Evolutionary conservation across 2,329 filamentous ascomycete species (phyloP).

Genomic region (Venturia oleaginea): DNA sequence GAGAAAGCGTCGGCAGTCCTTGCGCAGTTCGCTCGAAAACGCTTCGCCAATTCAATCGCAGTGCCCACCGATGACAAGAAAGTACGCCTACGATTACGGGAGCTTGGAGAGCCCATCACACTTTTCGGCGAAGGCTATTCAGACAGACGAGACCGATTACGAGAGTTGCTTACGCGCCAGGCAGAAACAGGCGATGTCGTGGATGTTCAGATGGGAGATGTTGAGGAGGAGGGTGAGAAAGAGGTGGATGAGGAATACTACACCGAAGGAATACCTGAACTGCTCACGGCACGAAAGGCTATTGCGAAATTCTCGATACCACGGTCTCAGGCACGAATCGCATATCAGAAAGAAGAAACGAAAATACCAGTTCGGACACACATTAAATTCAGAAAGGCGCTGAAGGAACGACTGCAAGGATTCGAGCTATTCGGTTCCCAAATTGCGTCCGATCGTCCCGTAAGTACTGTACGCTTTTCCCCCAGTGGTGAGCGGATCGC

Average conservation of each 20-base stretch:
- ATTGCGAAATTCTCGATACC: slow-evolving; percentile 81
- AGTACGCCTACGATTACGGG: slow-evolving; percentile 70
- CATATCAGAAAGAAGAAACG: slow-evolving; percentile 70
- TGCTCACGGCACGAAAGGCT: slow-evolving; percentile 66
- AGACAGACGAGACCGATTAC: slow-evolving; percentile 77
- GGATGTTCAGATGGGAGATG: slow-evolving; percentile 48
- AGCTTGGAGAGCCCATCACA: slow-evolving; percentile 87
- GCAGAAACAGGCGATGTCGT: slow-evolving; percentile 49
- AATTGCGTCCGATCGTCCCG: slow-evolving; percentile 79
- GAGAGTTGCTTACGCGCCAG: slow-evolving; percentile 68
- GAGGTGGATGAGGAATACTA: slow-evolving; percentile 93
- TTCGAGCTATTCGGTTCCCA: slow-evolving; percentile 94
- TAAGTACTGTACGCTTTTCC: slow-evolving; percentile 86
- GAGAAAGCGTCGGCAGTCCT: slow-evolving; percentile 80
- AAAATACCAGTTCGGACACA: slow-evolving; percentile 80
- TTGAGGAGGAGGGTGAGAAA: slow-evolving; percentile 34
- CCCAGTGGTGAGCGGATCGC: slow-evolving; percentile 77
- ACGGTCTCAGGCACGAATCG: slow-evolving; percentile 65
- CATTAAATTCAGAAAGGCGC: slow-evolving; percentile 79
- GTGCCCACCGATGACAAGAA: slow-evolving; percentile 90
- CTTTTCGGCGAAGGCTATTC: slow-evolving; percentile 84
- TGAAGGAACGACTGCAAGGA: slow-evolving; percentile 71
- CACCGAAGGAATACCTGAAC: slow-evolving; percentile 65
- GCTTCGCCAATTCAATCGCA: slow-evolving; percentile 75
- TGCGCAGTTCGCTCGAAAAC: slow-evolving; percentile 83